A percentile compares a stretch with the other conserved stretches of the same genome.
Conservation (phyloP, 2,329 filamentous ascomycete species). For the Beauveria bassiana region DNA sequence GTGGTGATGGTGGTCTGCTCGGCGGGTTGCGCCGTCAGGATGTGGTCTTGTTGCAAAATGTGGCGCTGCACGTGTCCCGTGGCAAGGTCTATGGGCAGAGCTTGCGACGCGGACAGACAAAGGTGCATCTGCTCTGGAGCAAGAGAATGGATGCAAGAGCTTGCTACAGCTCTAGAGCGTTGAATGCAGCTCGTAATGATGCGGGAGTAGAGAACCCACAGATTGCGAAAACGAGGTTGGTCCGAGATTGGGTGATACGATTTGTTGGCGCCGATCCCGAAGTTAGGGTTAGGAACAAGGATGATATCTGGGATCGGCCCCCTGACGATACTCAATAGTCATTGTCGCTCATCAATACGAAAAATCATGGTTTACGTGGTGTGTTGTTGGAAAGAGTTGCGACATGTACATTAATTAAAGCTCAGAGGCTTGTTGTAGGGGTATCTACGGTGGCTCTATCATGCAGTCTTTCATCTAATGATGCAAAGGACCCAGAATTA, state of each 20-base stretch:
- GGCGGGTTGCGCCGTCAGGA: slow-evolving; percentile 58
- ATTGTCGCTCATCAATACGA: accelerated
- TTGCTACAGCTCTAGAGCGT: slow-evolving; percentile 45
- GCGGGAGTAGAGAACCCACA: slow-evolving; percentile 35
- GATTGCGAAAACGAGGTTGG: slow-evolving; percentile 54
- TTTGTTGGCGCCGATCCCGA: slow-evolving; percentile 49
- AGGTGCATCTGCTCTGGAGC: slow-evolving; percentile 55
- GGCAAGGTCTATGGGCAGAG: slow-evolving; percentile 79
- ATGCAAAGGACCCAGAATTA: background rate
- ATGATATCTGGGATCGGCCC: slow-evolving; percentile 29
- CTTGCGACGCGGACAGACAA: slow-evolving; percentile 62
- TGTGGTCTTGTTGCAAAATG: slow-evolving; percentile 70
- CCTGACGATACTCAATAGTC: slow-evolving; percentile 33
- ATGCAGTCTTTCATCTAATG: background rate
- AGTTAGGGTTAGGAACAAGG: slow-evolving; percentile 12
- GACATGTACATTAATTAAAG: background rate
- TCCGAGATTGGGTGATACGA: slow-evolving; percentile 66
- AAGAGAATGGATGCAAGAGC: slow-evolving; percentile 38
- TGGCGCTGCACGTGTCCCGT: slow-evolving; percentile 68
- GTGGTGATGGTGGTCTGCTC: slow-evolving; percentile 24
- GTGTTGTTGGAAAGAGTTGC: background rate
- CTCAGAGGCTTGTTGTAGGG: background rate
- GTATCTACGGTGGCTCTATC: background rate
- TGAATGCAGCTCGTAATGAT: slow-evolving; percentile 27
- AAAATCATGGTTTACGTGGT: no score